phyloP scores from a whole-genome alignment of 106 monocot genomes.

The Ottelia alismoides region DNA sequence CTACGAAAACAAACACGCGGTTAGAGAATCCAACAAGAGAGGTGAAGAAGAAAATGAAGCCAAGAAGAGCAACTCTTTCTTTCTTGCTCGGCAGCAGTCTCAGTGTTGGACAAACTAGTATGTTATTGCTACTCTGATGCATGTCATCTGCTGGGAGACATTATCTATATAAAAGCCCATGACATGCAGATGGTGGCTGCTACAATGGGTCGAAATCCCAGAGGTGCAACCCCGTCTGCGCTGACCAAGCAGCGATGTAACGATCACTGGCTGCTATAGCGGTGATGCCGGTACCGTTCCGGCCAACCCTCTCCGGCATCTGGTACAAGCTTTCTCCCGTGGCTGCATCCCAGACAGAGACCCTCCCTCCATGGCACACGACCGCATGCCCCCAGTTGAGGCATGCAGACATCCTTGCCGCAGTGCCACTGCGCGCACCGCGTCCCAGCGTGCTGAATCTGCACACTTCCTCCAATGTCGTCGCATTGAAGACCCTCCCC shows the following conservation, averaged over 20 bases:
- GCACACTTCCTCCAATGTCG: conserved; percentile 21
- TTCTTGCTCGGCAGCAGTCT: too few species aligned
- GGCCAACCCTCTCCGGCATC: conserved; percentile 26
- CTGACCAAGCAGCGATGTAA: conserved; percentile 28
- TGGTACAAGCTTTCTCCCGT: conserved; percentile 34
- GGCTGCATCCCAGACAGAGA: conserved; percentile 28
- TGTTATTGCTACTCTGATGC: too few species aligned
- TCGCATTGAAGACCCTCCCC: conserved; percentile 15
- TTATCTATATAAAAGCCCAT: too few species aligned
- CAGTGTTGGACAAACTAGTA: too few species aligned
- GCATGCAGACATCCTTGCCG: conserved; percentile 4
- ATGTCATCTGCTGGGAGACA: too few species aligned
- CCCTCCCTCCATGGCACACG: conserved; percentile 8
- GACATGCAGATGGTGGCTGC: too few species aligned
- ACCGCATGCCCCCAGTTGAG: conserved; percentile 55
- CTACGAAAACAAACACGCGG: too few species aligned
- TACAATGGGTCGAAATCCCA: conserved; percentile 43
- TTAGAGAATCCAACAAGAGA: too few species aligned
- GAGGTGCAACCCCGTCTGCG: conserved; percentile 30
- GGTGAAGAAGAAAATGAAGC: too few species aligned
- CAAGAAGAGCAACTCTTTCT: too few species aligned
- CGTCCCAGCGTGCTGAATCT: conserved; percentile 21
- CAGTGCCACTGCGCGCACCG: background rate
- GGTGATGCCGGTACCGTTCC: background rate
- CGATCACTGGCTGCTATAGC: conserved; percentile 21